Percentiles rank a stretch among this genome's conserved stretches.
Evolutionary conservation across 345 rosid genomes (phyloP).

Genomic region (Dimocarpus longan): DNA sequence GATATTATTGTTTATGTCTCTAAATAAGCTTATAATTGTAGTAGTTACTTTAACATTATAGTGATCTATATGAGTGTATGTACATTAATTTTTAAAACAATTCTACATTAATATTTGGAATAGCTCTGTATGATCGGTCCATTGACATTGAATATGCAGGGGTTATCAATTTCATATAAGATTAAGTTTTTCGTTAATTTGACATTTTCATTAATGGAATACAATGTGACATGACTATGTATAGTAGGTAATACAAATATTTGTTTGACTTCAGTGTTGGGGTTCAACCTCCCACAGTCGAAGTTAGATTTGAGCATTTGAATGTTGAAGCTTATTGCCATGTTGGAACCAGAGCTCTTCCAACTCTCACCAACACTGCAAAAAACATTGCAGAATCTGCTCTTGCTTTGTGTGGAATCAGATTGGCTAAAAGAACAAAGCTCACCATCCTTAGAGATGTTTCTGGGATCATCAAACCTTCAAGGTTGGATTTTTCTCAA

Average conservation of each 20-base stretch:
- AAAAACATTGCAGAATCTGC: slow-evolving; percentile 70
- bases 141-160: no score
- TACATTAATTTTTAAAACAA: no score
- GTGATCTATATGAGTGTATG: no score
- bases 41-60: no score
- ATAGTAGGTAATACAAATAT: neutral
- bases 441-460: slow-evolving; percentile 79
- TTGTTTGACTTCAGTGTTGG: slow-evolving; percentile 61
- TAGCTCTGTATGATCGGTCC: no score
- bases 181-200: no score
- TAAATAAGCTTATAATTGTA: no score
- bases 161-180: no score
- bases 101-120: no score
- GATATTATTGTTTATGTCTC: no score
- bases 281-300: slow-evolving; percentile 71
- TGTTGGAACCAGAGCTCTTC: slow-evolving; percentile 80
- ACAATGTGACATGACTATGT: no score
- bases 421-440: slow-evolving; percentile 60
- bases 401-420: slow-evolving; percentile 54
- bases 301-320: slow-evolving; percentile 70
- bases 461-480: slow-evolving; percentile 71
- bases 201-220: no score
- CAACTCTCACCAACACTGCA: slow-evolving; percentile 71
- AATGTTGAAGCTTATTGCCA: slow-evolving; percentile 74
- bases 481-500: slow-evolving; percentile 39